Base-by-base conservation (phyloP, 2,329 filamentous ascomycete species). In the Helicocarpus griseus region DNA sequence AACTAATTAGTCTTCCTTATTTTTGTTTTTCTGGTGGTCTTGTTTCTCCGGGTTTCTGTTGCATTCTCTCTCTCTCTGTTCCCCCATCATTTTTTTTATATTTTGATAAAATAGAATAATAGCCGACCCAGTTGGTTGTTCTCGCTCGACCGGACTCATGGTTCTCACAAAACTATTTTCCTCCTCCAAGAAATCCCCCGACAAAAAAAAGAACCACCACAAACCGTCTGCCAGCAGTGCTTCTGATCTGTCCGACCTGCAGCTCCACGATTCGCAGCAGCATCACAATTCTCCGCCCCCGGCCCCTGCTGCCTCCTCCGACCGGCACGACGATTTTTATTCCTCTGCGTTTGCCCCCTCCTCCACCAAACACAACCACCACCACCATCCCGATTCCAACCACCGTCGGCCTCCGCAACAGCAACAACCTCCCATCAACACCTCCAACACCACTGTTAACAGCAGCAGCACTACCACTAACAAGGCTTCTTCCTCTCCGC, bases 101-200 rank as follows among this genome's bases (percentile, higher is more conserved):
- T 47, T 54, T 21, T 51, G 47, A 14, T 39, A 48, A 43, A 19
- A 17, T 28, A 38, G 38, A 31, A 31, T 31, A 8, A 8, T 45
- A 45, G 41, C 26, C 26, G 41, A 26, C 39, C 22, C 13, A 21
- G 26, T 29, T 29, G 41, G 41, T 11, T 45, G 31, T 43, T 46
- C 38, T 40, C 49, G 26, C 51, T 50, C 46, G 19, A 40, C 35
- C 31, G 14, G 40, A 29, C 53, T 54, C 57, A 68, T 69, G 63
- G 66, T 65, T 57, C 64, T 68, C 61, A 61, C 60, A 61, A 67
- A 61, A 57, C 59, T 71, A 62, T 64, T 70, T 63, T 64, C 66
- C 56, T 61, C 58, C 48, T 53, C 59, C 19, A 45, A 45, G 9
- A 56, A 52, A 54, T 55, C 57, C 29, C 44, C 52, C 52, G 52